Percentiles rank a stretch among this genome's conserved stretches.
These are phyloP conservation scores for Cryptosporidium tyzzeri DNA, from an alignment of 169 alveolate species.

Conservation along the genomic window DNA sequence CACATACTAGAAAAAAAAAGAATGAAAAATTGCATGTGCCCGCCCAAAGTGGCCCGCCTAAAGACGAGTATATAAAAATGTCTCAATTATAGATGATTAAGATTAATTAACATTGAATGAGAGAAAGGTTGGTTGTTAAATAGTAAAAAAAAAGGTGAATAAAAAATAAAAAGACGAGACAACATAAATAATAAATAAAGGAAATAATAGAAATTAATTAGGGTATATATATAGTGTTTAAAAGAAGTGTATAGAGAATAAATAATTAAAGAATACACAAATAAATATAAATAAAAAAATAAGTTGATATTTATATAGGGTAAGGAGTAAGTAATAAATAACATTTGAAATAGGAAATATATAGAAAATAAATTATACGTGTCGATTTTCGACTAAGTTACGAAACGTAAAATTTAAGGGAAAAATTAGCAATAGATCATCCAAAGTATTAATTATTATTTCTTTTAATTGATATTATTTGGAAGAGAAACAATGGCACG, in stretches of 20 bases:
- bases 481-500: constrained; percentile 93
- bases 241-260: neutral
- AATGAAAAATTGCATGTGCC: neutral
- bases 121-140: neutral
- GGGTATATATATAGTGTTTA: neutral
- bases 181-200: neutral
- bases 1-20: neutral
- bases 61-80: constrained; percentile 22
- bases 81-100: neutral
- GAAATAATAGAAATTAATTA: no score
- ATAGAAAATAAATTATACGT: neutral
- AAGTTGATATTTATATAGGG: neutral
- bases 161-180: constrained; percentile 9
- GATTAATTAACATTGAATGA: neutral
- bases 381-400: constrained; percentile 20
- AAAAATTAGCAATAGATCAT: constrained; percentile 3
- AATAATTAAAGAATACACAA: neutral
- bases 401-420: neutral
- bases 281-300: neutral
- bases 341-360: neutral
- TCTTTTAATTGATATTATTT: constrained; percentile 18
- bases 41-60: constrained; percentile 4
- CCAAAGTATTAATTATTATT: constrained; percentile 1
- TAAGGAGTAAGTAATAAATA: neutral
- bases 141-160: neutral